phyloP scores from a whole-genome alignment of 768 basidiomycete genomes.

The Favolaschia claudopus region DNA sequence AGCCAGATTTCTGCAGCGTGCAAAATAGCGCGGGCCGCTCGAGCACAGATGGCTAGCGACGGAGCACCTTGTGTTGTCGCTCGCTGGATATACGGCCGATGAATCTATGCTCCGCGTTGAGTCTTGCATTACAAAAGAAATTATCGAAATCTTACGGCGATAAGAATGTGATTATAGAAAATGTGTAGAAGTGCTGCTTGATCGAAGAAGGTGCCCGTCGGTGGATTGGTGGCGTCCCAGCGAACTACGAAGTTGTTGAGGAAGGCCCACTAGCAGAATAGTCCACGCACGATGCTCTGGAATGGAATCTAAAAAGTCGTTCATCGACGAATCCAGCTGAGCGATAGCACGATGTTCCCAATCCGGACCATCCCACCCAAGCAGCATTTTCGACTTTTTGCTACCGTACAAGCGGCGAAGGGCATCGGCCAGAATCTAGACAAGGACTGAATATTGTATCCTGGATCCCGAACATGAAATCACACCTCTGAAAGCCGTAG shows the following conservation, averaged over 20 bases:
- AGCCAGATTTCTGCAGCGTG: conserved; percentile 45
- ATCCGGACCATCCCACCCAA: conserved; percentile 55
- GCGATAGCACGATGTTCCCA: conserved; percentile 62
- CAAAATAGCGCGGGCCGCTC: conserved; percentile 55
- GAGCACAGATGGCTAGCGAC: conserved; percentile 58
- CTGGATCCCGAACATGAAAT: too few species aligned
- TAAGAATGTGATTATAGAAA: conserved; percentile 49
- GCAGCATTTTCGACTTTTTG: conserved; percentile 46
- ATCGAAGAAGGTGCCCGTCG: conserved; percentile 39
- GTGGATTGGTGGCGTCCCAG: conserved; percentile 26
- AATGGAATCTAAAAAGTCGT: conserved; percentile 66
- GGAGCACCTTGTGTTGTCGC: conserved; percentile 42
- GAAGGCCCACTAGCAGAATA: background rate
- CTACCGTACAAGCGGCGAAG: conserved; percentile 61
- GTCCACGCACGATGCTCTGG: conserved; percentile 63
- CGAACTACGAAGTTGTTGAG: conserved; percentile 9
- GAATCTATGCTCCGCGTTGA: conserved; percentile 50
- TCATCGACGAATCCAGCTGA: conserved; percentile 65
- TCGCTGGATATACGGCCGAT: conserved; percentile 53
- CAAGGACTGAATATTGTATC: too few species aligned
- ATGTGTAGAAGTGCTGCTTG: conserved; percentile 46
- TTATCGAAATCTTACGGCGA: conserved; percentile 46
- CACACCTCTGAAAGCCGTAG: conserved; percentile 64
- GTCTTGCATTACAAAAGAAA: conserved; percentile 43
- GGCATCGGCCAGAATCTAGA: conserved; percentile 67